Evolutionary conservation across 1,284 basidiomycete genomes (phyloP).

Genomic region (Cryptococcus sp.): DNA sequence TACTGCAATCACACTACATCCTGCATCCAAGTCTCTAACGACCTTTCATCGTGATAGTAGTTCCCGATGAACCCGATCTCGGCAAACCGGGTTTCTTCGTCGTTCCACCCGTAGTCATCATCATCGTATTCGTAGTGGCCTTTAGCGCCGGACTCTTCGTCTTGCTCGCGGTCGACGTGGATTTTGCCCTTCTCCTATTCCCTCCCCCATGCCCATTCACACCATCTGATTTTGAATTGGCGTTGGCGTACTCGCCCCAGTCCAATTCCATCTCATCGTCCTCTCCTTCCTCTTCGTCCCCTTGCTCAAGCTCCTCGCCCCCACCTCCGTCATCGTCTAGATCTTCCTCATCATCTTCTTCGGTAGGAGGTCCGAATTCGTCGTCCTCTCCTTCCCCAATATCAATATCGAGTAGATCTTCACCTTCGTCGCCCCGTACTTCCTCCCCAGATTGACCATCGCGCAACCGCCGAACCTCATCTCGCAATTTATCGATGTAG

Average conservation of each 20-base stretch:
- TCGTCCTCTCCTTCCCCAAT: constrained; percentile 33
- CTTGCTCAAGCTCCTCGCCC: constrained; percentile 1
- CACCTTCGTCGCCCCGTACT: constrained; percentile 36
- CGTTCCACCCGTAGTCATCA: not conserved
- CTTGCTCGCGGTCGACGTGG: not conserved
- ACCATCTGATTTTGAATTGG: not conserved
- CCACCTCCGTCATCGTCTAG: constrained; percentile 15
- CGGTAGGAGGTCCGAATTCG: constrained; percentile 20
- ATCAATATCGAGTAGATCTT: constrained; percentile 31
- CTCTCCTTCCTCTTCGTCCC: constrained; percentile 7
- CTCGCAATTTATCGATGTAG: constrained; percentile 71
- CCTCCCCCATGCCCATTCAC: not conserved
- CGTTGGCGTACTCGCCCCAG: not conserved
- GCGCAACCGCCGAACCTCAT: constrained; percentile 69
- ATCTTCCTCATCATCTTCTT: constrained; percentile 11
- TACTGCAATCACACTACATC: too few relatives aligned
- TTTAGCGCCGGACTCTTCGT: not conserved
- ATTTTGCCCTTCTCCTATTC: not conserved
- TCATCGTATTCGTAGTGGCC: not conserved
- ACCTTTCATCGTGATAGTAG: too few relatives aligned
- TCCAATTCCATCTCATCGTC: not conserved
- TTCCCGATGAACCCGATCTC: too few relatives aligned
- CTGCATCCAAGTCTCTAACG: too few relatives aligned
- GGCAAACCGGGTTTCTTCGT: not conserved
- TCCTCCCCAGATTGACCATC: constrained; percentile 18